Evolutionary conservation across 2,329 filamentous ascomycete species (phyloP), one percentile per base, ranked within the genome.

Genomic region (Fragosphaeria purpurea): DNA sequence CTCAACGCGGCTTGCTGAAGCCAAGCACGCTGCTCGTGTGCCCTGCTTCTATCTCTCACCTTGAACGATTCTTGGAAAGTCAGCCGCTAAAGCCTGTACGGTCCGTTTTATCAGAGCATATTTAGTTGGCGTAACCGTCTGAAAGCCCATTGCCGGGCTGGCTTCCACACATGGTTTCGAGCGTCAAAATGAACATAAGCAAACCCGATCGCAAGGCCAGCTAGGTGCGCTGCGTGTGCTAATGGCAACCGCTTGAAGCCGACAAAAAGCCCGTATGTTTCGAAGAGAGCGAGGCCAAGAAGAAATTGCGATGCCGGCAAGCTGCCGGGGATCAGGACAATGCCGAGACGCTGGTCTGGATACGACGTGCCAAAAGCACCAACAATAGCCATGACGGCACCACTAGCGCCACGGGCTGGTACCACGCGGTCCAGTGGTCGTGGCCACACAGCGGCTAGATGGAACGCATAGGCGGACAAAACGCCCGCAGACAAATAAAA

Each of bases 401-500:
- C 60, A 30, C 58, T 59, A 35, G 60, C 59, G n/a, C 60, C 60
- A 5, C 60, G 52, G 7, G 54, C 56, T 4, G 55, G 48, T 0
- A 48, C 40, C 31, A 56, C 34, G 8, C 58, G 56, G 12, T 54
- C 45, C 9, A 41, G 40, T 4, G 47, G 51, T 2, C 54, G 55
- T 10, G 57, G 58, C 53, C 55, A 58, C 1, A 54, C 44, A 1
- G 58, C 45, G 9, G 57, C 51, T 7, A 58, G 40, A 44, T 61
- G 59, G 40, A 42, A 56, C 7, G 55, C 58, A 6, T 57, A 55
- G 1, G 52, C 39, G 7, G 60, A 50, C 4, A 61, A 31, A 7
- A 60, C 47, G 30, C 59, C 59, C 10, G 56, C 50, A 2, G 58
- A 57, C 7, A 61, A 52, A 41, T 61, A 61, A 44, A 62, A 62